Evolutionary conservation across 345 rosid genomes (phyloP), one percentile per base, ranked within the genome.

Genomic region (Pseudoturritis turrita): DNA sequence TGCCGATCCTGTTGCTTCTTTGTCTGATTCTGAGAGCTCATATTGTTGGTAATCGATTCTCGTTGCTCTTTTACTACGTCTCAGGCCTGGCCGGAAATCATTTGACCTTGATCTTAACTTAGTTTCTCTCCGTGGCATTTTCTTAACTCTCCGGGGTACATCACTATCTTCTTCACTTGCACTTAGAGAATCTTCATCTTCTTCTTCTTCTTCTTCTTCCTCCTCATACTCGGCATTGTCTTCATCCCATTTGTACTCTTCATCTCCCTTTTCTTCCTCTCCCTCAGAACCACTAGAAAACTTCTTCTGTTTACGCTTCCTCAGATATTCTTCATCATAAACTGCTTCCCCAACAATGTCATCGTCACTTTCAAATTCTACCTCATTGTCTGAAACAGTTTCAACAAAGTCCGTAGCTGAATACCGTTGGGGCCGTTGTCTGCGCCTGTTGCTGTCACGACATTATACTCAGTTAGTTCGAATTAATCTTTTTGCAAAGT

Each of bases 331-430:
- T 50, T 96, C 99, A 71, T 96, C 98, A 76, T 96, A 96, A 17
- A 96, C 83, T 35, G 96, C 99, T 84, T 96, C 99, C 55, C 99
- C 99, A 77, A 87, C 97, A 74, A 96, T 96, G 72, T 96, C 99
- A 83, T 96, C 99, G 62, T 96, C 99, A 70, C 89, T 96, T 73
- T 85, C 92, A 71, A 77, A 89, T 65, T 86, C 92, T 14, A 85
- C 94, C 15, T 95, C 99, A 47, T 85, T 83, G 69, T 92, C 99
- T 66, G 98, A 96, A 57, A 90, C 79, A 44, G 91, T 94, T 83
- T 90, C 96, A 74, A 91, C 89, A 33, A 68, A 96, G 22, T 92
- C 99, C 53, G 73, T 84, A 4, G 80, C 92, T 0, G 96, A 90
- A 83, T 96, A 96, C 56, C 98, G 81, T 66, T 90, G 92, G 21